phyloP scores from a whole-genome alignment of 1,284 basidiomycete genomes.

The Trichosporon ovoides region DNA sequence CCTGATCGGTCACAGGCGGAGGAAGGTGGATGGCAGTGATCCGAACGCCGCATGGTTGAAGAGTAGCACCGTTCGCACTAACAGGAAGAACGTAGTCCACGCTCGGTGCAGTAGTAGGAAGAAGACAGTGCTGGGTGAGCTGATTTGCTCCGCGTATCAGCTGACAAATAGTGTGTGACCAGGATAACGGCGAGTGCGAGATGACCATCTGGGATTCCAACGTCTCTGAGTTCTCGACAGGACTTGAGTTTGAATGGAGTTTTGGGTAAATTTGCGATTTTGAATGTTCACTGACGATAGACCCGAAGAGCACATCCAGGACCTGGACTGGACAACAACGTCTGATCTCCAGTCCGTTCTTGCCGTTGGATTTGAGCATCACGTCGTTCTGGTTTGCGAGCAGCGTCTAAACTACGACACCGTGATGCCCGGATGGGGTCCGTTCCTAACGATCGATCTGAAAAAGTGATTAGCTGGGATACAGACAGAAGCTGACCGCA shows the following conservation, averaged over 20 bases:
- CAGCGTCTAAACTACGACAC: constrained; percentile 85
- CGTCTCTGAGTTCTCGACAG: constrained; percentile 86
- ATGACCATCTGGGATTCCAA: constrained; percentile 91
- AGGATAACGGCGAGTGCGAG: constrained; percentile 57
- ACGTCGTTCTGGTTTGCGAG: constrained; percentile 75
- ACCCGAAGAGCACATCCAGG: constrained; percentile 59
- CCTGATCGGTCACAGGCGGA: constrained; percentile 15
- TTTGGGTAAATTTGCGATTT: constrained; percentile 17
- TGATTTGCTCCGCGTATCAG: fast-evolving
- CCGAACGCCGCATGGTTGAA: constrained; percentile 30
- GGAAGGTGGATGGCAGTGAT: constrained; percentile 7
- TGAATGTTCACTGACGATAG: not conserved
- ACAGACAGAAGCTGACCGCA: not conserved
- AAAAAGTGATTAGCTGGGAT: constrained; percentile 44
- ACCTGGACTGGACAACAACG: constrained; percentile 85
- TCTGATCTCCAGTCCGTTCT: constrained; percentile 81
- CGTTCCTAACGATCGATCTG: constrained; percentile 67
- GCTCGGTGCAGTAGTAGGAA: constrained; percentile 81
- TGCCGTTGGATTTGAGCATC: constrained; percentile 72
- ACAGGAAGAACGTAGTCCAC: constrained; percentile 58
- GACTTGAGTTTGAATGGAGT: constrained; percentile 65
- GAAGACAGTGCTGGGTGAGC: constrained; percentile 68
- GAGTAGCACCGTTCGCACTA: constrained; percentile 69
- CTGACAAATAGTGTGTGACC: constrained; percentile 39
- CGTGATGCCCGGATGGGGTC: constrained; percentile 69